These are phyloP conservation scores for Leccinum pellstonianum DNA, from an alignment of 768 basidiomycete genomes.

Conservation along the genomic window DNA sequence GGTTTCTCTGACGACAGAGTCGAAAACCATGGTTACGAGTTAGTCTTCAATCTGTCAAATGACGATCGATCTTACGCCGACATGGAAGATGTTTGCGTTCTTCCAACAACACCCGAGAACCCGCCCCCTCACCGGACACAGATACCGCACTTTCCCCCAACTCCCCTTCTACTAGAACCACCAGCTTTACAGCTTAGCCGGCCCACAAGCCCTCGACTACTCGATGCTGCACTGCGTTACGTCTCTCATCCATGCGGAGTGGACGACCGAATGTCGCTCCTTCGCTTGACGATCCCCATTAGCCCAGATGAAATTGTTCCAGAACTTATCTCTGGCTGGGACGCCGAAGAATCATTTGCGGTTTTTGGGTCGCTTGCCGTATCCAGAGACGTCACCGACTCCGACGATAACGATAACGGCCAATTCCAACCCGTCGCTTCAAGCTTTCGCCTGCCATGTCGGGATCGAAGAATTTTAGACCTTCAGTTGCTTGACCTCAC, in stretches of 20 bases:
- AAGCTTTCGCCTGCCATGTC: background rate
- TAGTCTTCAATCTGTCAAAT: slow-evolving; percentile 9
- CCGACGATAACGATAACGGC: slow-evolving; percentile 1
- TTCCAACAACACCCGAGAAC: slow-evolving; percentile 34
- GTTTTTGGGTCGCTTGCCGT: background rate
- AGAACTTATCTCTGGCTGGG: slow-evolving; percentile 33
- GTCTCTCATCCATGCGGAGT: slow-evolving; percentile 38
- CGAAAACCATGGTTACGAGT: slow-evolving; percentile 5
- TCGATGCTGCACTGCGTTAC: slow-evolving; percentile 11
- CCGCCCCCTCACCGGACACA: slow-evolving; percentile 18
- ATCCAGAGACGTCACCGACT: slow-evolving; percentile 1
- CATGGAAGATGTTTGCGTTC: slow-evolving; percentile 4
- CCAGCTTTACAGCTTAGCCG: background rate
- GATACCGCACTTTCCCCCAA: background rate
- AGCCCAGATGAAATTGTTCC: slow-evolving; percentile 25
- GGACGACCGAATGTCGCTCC: slow-evolving; percentile 38
- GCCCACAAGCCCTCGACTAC: background rate
- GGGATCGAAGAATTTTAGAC: background rate
- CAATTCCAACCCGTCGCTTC: slow-evolving; percentile 4
- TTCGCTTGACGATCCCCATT: slow-evolving; percentile 37
- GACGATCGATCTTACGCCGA: slow-evolving; percentile 7
- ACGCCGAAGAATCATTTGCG: slow-evolving; percentile 25
- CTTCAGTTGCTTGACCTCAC: slow-evolving; percentile 33
- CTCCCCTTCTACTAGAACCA: background rate
- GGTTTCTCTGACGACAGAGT: slow-evolving; percentile 3